Base-by-base conservation (phyloP, 345 rosid species). In the Pelargonium nanum region DNA sequence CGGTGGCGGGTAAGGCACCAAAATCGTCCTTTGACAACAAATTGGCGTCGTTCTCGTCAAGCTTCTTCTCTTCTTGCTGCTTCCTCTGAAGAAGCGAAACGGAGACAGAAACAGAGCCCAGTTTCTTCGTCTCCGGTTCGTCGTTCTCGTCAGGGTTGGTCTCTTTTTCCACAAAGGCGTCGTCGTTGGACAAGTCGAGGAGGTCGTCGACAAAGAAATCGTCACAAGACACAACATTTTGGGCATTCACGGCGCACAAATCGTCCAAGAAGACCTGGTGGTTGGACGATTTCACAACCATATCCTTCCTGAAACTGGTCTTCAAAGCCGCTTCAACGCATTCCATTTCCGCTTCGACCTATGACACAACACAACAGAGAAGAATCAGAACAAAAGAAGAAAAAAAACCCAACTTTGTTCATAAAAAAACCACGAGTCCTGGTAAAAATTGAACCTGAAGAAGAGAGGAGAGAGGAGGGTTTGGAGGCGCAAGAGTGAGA, bases 141-240 rank as follows among this genome's bases (percentile, higher is more conserved):
- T 2, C 48, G 16, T 40, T 75, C 51, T 68, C 17, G 17, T 53
- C 75, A 5, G 57, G 66, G 23, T 57, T 57, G 20, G 65, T 57
- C 6, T 67, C 78, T 4, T 77, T 75, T n/a, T 72, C 84, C 2
- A 64, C 64, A 19, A 80, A 77, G 22, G 68, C 87, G 20, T 81
- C 83, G 4, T 77, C 86, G 69, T 85, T 87, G 4, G 91, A 80
- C 68, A 92, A 84, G 76, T 92, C 97, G 21, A 92, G 79, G 34
- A 92, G 73, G 30, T 85, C 89, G 62, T 92, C 96, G 0, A 92
- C 95, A 9, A 73, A 80, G 50, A 78, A 83, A 21, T 92, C 98
- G 15, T 92, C 97, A 22, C 54, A 50, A 19, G 84, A 45, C 16
- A 65, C 64, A 53, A 70, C 82, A 70, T 73, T 76, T 17, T 72